phyloP scores from a whole-genome alignment of 1,139 yeast species.

The Lodderomyces elongisporus region DNA sequence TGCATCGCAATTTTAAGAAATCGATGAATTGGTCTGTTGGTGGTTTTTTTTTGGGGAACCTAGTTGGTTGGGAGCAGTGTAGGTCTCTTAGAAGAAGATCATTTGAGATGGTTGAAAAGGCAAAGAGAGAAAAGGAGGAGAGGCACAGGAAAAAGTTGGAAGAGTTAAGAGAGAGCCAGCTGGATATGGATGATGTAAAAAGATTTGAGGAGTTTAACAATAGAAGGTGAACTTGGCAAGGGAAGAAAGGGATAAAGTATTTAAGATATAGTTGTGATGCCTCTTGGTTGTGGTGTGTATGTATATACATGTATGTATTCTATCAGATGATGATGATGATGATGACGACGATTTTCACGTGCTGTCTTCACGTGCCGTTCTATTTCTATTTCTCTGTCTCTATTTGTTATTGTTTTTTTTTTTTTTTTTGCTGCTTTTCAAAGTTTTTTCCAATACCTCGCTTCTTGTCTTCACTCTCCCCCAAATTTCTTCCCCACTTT shows the following conservation, averaged over 20 bases:
- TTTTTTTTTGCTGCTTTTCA: too few species aligned
- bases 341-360: too few species aligned
- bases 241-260: too few species aligned
- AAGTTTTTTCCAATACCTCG: too few species aligned
- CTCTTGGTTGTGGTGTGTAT: conserved; percentile 1
- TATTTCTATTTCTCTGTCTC: too few species aligned
- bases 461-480: too few species aligned
- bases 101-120: conserved; percentile 56
- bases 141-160: conserved; percentile 27
- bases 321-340: background rate
- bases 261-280: too few species aligned
- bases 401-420: too few species aligned
- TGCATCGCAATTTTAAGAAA: conserved; percentile 57
- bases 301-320: conserved; percentile 7
- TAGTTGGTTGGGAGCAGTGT: conserved; percentile 93
- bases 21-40: conserved; percentile 82
- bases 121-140: conserved; percentile 48
- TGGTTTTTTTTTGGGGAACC: conserved; percentile 73
- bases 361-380: too few species aligned
- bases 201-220: conserved; percentile 24
- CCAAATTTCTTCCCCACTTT: too few species aligned
- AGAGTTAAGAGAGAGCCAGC: conserved; percentile 10
- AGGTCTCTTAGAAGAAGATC: conserved; percentile 63
- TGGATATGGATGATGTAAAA: conserved; percentile 18
- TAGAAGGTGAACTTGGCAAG: too few species aligned